These are phyloP conservation scores for Porphyra umbilicalis DNA, from an alignment of 31 red algal genomes.

Conservation along the genomic window DNA sequence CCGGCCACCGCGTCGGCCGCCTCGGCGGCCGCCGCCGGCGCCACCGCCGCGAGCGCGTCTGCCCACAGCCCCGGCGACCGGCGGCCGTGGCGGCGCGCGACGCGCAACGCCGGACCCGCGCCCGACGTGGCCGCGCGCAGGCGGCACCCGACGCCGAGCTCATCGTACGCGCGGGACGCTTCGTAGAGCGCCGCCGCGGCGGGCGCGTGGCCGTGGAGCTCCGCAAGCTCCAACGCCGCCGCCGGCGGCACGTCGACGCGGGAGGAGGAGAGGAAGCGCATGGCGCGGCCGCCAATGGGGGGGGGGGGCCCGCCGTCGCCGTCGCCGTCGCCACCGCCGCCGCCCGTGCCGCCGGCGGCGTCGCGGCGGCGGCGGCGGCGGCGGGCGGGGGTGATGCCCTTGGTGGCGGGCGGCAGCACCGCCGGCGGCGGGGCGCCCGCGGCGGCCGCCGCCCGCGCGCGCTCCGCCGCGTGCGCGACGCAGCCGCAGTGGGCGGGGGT, in stretches of 20 bases:
- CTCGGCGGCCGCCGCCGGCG: neutral
- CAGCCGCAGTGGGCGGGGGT: neutral
- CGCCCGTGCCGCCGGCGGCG: neutral
- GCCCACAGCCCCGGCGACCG: constrained; percentile 52
- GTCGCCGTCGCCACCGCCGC: neutral
- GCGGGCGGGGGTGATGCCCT: too few species aligned
- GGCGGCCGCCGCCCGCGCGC: neutral
- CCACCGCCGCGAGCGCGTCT: neutral
- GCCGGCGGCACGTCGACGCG: neutral
- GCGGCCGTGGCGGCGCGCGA: constrained; percentile 50
- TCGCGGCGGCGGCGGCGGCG: neutral
- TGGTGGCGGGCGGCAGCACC: neutral
- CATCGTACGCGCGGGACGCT: constrained; percentile 41
- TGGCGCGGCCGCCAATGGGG: neutral
- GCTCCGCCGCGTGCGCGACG: neutral
- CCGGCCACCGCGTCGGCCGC: too few species aligned
- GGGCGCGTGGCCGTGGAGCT: constrained; percentile 54
- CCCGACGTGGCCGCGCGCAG: constrained; percentile 21
- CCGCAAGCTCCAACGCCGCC: constrained; percentile 42
- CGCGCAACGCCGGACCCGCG: constrained; percentile 24
- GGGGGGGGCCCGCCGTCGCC: neutral
- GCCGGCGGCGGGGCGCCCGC: neutral
- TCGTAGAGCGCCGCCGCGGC: constrained; percentile 56
- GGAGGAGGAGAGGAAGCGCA: neutral
- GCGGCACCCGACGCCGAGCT: constrained; percentile 30